Conservation (phyloP, 495 filamentous ascomycete genomes). For the Hypoxylon fragiforme region DNA sequence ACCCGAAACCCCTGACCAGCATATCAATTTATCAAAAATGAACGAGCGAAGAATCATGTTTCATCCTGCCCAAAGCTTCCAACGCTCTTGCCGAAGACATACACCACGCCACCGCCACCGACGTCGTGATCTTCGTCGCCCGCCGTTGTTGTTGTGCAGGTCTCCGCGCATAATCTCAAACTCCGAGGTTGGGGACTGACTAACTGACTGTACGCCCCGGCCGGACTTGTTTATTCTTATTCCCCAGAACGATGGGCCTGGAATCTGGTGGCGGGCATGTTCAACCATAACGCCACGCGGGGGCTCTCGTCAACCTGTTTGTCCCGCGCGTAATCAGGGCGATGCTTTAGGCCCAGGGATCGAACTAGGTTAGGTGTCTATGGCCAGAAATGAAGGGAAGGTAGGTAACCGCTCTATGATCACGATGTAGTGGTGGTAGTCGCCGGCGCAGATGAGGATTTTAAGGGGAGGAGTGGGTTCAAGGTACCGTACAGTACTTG, state of each 20-base stretch:
- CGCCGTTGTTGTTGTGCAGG: no score
- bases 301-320: constrained; percentile 43
- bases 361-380: no score
- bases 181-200: constrained; percentile 54
- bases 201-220: constrained; percentile 47
- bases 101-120: constrained; percentile 48
- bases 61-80: constrained; percentile 28
- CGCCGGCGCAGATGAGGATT: constrained; percentile 40
- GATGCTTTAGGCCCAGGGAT: constrained; percentile 54
- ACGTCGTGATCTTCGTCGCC: constrained; percentile 49
- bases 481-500: no score
- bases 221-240: constrained; percentile 46
- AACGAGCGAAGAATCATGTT: no score
- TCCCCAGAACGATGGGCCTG: no score
- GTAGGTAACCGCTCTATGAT: constrained; percentile 54
- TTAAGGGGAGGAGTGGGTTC: constrained; percentile 34
- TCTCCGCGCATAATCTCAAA: constrained; percentile 62
- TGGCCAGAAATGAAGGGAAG: no score
- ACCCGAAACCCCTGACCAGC: constrained; percentile 51
- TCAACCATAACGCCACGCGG: constrained; percentile 50
- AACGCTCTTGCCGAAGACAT: constrained; percentile 48
- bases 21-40: no score
- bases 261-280: constrained; percentile 41
- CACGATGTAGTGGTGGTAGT: constrained; percentile 50
- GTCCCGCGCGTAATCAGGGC: constrained; percentile 51